Conservation (phyloP, 2,329 filamentous ascomycete species). For the Ilyonectria mors-panacis region DNA sequence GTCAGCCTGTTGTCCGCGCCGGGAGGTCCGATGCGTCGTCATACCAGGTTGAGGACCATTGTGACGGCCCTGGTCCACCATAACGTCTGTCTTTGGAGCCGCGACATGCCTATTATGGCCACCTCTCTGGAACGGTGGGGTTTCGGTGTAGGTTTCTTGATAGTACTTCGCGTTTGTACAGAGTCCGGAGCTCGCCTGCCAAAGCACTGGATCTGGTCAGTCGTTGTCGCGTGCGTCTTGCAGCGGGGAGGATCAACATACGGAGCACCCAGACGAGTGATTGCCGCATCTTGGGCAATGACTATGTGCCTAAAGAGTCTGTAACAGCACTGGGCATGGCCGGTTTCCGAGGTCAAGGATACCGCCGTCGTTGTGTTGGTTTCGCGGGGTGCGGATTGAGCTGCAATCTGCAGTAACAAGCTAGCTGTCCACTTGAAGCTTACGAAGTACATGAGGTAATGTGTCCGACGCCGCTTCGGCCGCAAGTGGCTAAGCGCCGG, state of each 20-base stretch:
- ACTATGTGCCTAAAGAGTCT: slow-evolving; percentile 50
- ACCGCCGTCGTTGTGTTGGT: slow-evolving; percentile 37
- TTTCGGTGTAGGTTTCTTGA: slow-evolving; percentile 51
- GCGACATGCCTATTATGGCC: slow-evolving; percentile 52
- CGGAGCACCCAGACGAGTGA: slow-evolving; percentile 59
- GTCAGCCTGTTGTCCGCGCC: slow-evolving; percentile 31
- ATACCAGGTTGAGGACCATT: slow-evolving; percentile 57
- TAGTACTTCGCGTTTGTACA: slow-evolving; percentile 58
- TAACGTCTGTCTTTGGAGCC: slow-evolving; percentile 50
- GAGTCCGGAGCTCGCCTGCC: slow-evolving; percentile 59
- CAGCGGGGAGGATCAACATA: slow-evolving; percentile 44
- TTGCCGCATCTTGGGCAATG: slow-evolving; percentile 58
- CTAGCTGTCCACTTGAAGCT: slow-evolving; percentile 51
- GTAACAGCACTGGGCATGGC: slow-evolving; percentile 50
- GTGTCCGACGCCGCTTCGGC: slow-evolving; percentile 22
- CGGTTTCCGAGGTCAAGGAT: slow-evolving; percentile 32
- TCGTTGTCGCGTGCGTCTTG: slow-evolving; percentile 41
- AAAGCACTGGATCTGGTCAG: slow-evolving; percentile 59
- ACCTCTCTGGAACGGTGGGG: slow-evolving; percentile 41
- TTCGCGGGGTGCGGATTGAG: slow-evolving; percentile 37
- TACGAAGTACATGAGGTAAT: slow-evolving; percentile 49
- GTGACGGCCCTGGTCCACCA: slow-evolving; percentile 46
- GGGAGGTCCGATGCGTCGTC: slow-evolving; percentile 21
- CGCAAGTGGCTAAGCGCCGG: slow-evolving; percentile 26
- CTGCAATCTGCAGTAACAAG: slow-evolving; percentile 42